Evolutionary conservation across 2,329 filamentous ascomycete genomes (phyloP).

Genomic region (Fusarium sp.): DNA sequence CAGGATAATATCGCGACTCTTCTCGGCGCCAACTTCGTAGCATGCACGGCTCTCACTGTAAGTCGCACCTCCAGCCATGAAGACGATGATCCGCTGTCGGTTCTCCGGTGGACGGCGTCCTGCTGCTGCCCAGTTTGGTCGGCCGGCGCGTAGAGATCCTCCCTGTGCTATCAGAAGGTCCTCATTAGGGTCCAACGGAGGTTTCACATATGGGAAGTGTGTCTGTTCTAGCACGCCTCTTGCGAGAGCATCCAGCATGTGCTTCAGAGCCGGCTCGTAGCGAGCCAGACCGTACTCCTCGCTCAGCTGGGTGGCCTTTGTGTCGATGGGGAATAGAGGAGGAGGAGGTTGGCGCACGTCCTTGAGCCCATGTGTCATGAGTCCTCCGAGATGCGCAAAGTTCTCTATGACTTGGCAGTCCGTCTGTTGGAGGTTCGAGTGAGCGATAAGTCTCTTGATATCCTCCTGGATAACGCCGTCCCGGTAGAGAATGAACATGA

Average conservation of each 20-base stretch:
- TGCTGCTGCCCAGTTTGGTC: conserved; percentile 94
- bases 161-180: conserved; percentile 69
- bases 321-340: conserved; percentile 79
- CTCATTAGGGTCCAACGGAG: conserved; percentile 72
- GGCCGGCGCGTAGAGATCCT: conserved; percentile 87
- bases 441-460: conserved; percentile 84
- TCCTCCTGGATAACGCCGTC: conserved; percentile 88
- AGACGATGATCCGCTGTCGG: conserved; percentile 90
- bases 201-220: conserved; percentile 79
- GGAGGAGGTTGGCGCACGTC: conserved; percentile 75
- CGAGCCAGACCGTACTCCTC: conserved; percentile 90
- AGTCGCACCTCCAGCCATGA: conserved; percentile 95
- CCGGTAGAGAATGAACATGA: conserved; percentile 87
- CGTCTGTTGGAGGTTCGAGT: conserved; percentile 80
- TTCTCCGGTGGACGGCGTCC: conserved; percentile 81
- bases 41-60: conserved; percentile 91
- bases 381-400: conserved; percentile 84
- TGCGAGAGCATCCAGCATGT: conserved; percentile 82
- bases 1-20: conserved; percentile 86
- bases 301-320: conserved; percentile 63
- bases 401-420: conserved; percentile 82
- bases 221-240: conserved; percentile 75
- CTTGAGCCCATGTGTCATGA: conserved; percentile 77
- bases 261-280: conserved; percentile 84
- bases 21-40: conserved; percentile 83